Base-by-base conservation (phyloP, 768 basidiomycete species). In the Panellus pusillus region DNA sequence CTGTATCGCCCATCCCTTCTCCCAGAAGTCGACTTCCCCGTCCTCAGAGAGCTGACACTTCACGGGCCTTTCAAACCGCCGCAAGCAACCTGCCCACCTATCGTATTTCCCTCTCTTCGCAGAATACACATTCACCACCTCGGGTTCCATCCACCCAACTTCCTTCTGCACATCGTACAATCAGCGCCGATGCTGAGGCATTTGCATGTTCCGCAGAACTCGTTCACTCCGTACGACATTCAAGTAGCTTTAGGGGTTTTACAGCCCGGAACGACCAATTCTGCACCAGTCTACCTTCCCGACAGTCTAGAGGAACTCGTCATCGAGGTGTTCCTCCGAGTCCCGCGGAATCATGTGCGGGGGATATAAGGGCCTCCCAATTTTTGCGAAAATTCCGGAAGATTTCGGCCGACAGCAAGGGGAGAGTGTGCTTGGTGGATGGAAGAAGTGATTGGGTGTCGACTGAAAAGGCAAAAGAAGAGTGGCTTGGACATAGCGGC, bases 211-310 rank as follows among this genome's bases (percentile, higher is more conserved):
- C 54, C 47, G 6, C 54, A 55, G 47, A 17, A 43, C 8, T 50
- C 54, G 19, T 50, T 55, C n/a, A 29, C 54, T 1, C 0, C 44
- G 9, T 50, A 55, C 38, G 38, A 50, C 5, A 24, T 55, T 18
- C 54, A 55, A 37, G 54, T 50, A 9, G 54, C 54, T 0, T 13
- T 55, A 19, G 43, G 43, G 8, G 38, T 55, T 13, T 28, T 55
- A 29, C 42, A 55, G 36, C 47, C 52, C 8, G 37, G 28, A 17
- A 19, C 4, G 13, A 15, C 47, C 20, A 14, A 7, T 13, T 20
- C 36, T 2, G 29, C 38, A 6, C 14, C 19, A 18, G 13, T 38
- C 2, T 17, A 20, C 14, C 28, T 55, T 7, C 54, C 48, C 1
- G 13, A 12, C 28, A 50, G 19, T 38, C 18, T 55, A 6, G 24